Percentiles rank a stretch among this genome's conserved stretches.
Evolutionary conservation across 495 filamentous ascomycete genomes (phyloP).

Genomic region (Aspergillus mulundensis): DNA sequence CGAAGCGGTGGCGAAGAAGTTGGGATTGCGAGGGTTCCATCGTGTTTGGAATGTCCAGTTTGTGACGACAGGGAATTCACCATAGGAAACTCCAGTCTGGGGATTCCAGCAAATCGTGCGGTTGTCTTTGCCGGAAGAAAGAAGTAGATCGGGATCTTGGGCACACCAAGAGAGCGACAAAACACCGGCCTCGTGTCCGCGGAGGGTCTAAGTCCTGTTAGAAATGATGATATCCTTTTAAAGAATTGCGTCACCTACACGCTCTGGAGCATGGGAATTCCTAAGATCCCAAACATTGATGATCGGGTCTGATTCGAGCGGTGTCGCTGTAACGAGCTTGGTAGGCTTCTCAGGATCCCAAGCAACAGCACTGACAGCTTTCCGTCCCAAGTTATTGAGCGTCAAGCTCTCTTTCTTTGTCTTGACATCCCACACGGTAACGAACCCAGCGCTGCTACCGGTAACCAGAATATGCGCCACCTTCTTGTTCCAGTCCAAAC

Average conservation of each 20-base stretch:
- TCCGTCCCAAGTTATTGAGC: constrained; percentile 86
- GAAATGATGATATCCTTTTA: neutral
- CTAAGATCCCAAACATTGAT: constrained; percentile 93
- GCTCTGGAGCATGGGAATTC: constrained; percentile 93
- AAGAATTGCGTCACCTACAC: constrained; percentile 33
- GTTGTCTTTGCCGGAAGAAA: constrained; percentile 97
- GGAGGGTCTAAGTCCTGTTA: constrained; percentile 52
- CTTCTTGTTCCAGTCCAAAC: constrained; percentile 97
- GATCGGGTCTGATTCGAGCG: constrained; percentile 81
- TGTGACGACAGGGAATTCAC: constrained; percentile 93
- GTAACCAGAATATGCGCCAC: constrained; percentile 94
- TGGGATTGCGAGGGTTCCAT: constrained; percentile 92
- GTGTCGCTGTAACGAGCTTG: constrained; percentile 88
- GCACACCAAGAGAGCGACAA: constrained; percentile 94
- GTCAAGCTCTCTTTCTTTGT: constrained; percentile 94
- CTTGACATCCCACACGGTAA: constrained; percentile 98
- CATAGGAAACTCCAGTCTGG: constrained; percentile 76
- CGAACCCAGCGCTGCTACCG: constrained; percentile 89
- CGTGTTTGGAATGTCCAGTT: constrained; percentile 98
- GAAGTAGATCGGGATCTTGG: constrained; percentile 83
- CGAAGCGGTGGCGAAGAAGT: constrained; percentile 86
- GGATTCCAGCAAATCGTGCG: constrained; percentile 95
- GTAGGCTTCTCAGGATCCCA: constrained; percentile 87
- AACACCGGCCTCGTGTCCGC: constrained; percentile 87
- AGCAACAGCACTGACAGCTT: constrained; percentile 89